These are phyloP conservation scores for Microcera coccophila DNA, from an alignment of 2,329 filamentous ascomycete genomes.

Conservation along the genomic window DNA sequence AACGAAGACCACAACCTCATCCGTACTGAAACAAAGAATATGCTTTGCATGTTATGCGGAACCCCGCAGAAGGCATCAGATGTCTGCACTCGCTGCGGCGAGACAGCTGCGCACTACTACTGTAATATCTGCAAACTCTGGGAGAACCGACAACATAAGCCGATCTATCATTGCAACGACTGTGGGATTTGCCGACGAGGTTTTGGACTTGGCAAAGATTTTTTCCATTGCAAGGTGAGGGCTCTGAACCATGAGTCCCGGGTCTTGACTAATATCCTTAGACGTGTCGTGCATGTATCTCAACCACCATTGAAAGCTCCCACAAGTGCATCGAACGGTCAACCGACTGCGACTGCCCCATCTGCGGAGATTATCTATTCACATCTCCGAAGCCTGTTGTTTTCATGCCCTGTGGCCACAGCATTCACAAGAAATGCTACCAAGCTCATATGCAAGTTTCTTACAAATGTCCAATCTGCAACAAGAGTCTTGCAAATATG, in stretches of 20 bases:
- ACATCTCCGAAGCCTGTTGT: constrained; percentile 84
- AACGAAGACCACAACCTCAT: constrained; percentile 75
- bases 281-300: constrained; percentile 92
- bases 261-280: constrained; percentile 33
- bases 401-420: constrained; percentile 93
- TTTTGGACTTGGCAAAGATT: constrained; percentile 89
- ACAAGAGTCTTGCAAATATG: constrained; percentile 96
- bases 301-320: constrained; percentile 75
- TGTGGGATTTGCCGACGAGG: constrained; percentile 94
- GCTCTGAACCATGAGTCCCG: neutral
- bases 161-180: constrained; percentile 93
- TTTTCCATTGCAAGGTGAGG: constrained; percentile 91
- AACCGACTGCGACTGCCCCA: constrained; percentile 93
- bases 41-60: constrained; percentile 95
- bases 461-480: constrained; percentile 96
- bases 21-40: constrained; percentile 81
- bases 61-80: constrained; percentile 80
- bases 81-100: constrained; percentile 71
- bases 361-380: constrained; percentile 96
- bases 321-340: constrained; percentile 94
- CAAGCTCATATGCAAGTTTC: constrained; percentile 82
- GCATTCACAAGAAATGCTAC: constrained; percentile 88
- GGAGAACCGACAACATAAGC: constrained; percentile 88
- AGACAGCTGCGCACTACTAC: constrained; percentile 81
- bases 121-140: constrained; percentile 94